phyloP scores from a whole-genome alignment of 148 eudicot genomes.

The Persicaria maculosa region DNA sequence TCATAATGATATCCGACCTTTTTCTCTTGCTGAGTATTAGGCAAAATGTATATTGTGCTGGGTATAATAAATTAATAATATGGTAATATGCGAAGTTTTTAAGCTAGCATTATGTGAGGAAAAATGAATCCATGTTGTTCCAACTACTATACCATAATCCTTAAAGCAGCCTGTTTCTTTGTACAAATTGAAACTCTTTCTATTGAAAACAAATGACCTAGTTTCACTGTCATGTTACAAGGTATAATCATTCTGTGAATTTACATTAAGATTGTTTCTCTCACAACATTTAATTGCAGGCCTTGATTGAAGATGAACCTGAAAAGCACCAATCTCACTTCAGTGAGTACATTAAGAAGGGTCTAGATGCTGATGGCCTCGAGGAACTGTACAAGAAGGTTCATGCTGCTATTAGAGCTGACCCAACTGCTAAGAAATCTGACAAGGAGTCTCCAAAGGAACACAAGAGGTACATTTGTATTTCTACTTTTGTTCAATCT shows the following conservation, averaged over 20 bases:
- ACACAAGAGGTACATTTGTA: conserved; percentile 52
- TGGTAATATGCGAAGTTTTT: too few relatives aligned
- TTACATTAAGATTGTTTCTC: background rate
- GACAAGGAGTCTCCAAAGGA: conserved; percentile 47
- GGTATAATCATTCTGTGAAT: too few relatives aligned
- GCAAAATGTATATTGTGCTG: too few relatives aligned
- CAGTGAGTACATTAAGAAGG: conserved; percentile 10
- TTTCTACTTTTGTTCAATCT: background rate
- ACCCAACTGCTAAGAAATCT: conserved; percentile 53
- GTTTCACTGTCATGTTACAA: too few relatives aligned
- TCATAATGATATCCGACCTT: too few relatives aligned
- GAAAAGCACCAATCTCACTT: conserved; percentile 9
- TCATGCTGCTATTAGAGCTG: conserved; percentile 78
- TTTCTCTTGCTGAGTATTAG: background rate
- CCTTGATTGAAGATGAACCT: conserved; percentile 4
- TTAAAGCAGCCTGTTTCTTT: too few relatives aligned
- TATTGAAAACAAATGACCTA: too few relatives aligned
- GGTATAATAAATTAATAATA: too few relatives aligned
- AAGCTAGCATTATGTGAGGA: too few relatives aligned
- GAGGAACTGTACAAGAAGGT: conserved; percentile 26
- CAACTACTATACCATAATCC: too few relatives aligned
- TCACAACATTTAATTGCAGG: background rate
- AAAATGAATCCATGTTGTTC: too few relatives aligned
- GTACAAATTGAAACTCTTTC: too few relatives aligned
- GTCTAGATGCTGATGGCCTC: background rate